phyloP scores from a whole-genome alignment of 2,329 filamentous ascomycete species.

The Aureobasidium lini region DNA sequence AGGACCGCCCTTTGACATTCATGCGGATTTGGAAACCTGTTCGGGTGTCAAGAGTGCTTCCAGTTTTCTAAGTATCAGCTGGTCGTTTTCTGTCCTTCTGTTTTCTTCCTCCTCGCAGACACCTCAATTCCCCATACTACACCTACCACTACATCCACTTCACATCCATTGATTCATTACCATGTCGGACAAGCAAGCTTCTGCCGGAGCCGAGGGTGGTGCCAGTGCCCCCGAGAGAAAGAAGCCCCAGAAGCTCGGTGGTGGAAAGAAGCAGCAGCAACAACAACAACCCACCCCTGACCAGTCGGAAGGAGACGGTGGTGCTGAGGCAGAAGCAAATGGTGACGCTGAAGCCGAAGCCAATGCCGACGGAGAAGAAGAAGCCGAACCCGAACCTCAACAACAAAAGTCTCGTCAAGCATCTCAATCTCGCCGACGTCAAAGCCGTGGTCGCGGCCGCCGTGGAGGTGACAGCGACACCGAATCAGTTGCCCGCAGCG shows the following conservation, averaged over 20 bases:
- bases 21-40: constrained; percentile 13
- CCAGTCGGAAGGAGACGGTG: constrained; percentile 32
- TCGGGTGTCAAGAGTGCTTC: neutral
- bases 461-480: constrained; percentile 39
- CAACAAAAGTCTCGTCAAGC: constrained; percentile 31
- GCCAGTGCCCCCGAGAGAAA: constrained; percentile 29
- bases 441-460: constrained; percentile 44
- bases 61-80: constrained; percentile 12
- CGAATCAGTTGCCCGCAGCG: constrained; percentile 48
- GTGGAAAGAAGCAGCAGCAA: constrained; percentile 34
- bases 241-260: constrained; percentile 43
- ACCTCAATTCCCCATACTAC: neutral
- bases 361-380: constrained; percentile 34
- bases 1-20: constrained; percentile 9
- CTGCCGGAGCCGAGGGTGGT: constrained; percentile 16
- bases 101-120: neutral
- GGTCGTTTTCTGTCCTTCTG: neutral
- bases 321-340: constrained; percentile 23
- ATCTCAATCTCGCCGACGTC: constrained; percentile 38
- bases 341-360: constrained; percentile 26
- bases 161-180: constrained; percentile 18
- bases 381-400: constrained; percentile 39
- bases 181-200: constrained; percentile 20
- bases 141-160: constrained; percentile 11
- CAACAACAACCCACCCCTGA: constrained; percentile 42